Conservation (phyloP, 2,329 filamentous ascomycete genomes). For the Alternaria viburni region DNA sequence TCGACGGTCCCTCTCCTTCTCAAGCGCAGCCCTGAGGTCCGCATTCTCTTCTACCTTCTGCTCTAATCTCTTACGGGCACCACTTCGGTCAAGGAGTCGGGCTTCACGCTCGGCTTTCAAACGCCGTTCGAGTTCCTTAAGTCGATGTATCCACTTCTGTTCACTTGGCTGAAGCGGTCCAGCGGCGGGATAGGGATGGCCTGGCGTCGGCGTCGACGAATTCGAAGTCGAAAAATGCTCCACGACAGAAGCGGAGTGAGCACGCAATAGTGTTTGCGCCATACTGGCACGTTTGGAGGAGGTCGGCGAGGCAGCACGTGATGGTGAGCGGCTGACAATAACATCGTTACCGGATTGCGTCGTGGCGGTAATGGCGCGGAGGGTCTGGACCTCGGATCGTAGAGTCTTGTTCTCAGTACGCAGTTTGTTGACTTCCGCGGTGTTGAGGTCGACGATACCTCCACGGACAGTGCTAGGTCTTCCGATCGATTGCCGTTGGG, state of each 20-base stretch:
- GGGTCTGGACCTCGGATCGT: slow-evolving; percentile 69
- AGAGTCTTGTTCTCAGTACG: slow-evolving; percentile 66
- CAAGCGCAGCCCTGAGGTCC: slow-evolving; percentile 69
- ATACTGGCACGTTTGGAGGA: slow-evolving; percentile 53
- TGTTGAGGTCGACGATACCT: slow-evolving; percentile 48
- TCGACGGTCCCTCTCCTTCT: slow-evolving; percentile 57
- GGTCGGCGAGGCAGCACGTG: slow-evolving; percentile 36
- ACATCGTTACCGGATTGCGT: slow-evolving; percentile 30
- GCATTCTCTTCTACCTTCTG: slow-evolving; percentile 77
- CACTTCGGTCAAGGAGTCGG: slow-evolving; percentile 80
- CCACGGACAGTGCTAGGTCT: slow-evolving; percentile 49
- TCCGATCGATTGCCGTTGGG: slow-evolving; percentile 46
- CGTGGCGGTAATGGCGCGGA: slow-evolving; percentile 55
- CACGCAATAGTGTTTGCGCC: slow-evolving; percentile 60
- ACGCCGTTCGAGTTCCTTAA: slow-evolving; percentile 86
- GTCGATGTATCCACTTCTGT: slow-evolving; percentile 81
- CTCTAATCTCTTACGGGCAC: slow-evolving; percentile 79
- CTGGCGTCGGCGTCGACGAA: slow-evolving; percentile 22
- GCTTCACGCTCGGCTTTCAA: slow-evolving; percentile 90
- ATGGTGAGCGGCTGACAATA: slow-evolving; percentile 33
- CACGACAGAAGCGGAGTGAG: slow-evolving; percentile 60
- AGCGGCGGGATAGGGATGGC: slow-evolving; percentile 43
- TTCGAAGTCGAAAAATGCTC: slow-evolving; percentile 49
- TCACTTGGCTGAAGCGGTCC: slow-evolving; percentile 60
- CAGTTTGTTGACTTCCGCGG: slow-evolving; percentile 64